Evolutionary conservation across 352 stramenopile genomes (phyloP).

Genomic region (Pythium insidiosum): DNA sequence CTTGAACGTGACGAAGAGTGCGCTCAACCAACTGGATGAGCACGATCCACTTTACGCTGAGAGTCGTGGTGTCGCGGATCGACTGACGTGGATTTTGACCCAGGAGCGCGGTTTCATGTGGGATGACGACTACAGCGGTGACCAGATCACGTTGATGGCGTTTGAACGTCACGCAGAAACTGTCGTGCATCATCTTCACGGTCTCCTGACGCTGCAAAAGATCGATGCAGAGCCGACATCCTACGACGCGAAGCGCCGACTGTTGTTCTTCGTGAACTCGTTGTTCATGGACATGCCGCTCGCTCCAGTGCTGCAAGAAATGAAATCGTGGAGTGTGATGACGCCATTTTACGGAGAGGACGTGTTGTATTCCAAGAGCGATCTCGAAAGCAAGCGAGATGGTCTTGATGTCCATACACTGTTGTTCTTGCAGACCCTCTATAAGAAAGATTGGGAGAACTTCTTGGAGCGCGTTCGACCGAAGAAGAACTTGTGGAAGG

Average conservation of each 20-base stretch:
- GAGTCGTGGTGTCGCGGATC: conserved; percentile 89
- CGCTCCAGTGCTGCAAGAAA: conserved; percentile 94
- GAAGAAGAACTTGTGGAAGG: conserved; percentile 90
- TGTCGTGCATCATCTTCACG: conserved; percentile 87
- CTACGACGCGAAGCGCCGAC: conserved; percentile 91
- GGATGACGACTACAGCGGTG: conserved; percentile 96
- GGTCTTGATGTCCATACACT: conserved; percentile 87
- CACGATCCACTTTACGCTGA: conserved; percentile 75
- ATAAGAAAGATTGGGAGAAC: conserved; percentile 97
- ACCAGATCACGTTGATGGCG: conserved; percentile 86
- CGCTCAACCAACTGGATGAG: conserved; percentile 71
- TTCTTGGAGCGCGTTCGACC: conserved; percentile 96
- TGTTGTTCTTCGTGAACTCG: conserved; percentile 99
- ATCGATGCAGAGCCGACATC: conserved; percentile 96
- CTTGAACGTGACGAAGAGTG: conserved; percentile 89
- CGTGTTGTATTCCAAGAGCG: conserved; percentile 94
- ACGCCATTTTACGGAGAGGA: conserved; percentile 99
- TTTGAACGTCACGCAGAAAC: conserved; percentile 78
- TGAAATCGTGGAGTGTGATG: conserved; percentile 98
- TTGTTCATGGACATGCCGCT: conserved; percentile 99
- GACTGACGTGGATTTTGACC: conserved; percentile 94
- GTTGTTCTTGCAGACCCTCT: conserved; percentile 93
- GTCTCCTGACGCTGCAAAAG: conserved; percentile 93
- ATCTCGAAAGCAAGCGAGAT: conserved; percentile 95
- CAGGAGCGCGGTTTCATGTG: conserved; percentile 98